These are phyloP conservation scores for Termitomyces sp. DNA, from an alignment of 768 basidiomycete species.

Conservation along the genomic window DNA sequence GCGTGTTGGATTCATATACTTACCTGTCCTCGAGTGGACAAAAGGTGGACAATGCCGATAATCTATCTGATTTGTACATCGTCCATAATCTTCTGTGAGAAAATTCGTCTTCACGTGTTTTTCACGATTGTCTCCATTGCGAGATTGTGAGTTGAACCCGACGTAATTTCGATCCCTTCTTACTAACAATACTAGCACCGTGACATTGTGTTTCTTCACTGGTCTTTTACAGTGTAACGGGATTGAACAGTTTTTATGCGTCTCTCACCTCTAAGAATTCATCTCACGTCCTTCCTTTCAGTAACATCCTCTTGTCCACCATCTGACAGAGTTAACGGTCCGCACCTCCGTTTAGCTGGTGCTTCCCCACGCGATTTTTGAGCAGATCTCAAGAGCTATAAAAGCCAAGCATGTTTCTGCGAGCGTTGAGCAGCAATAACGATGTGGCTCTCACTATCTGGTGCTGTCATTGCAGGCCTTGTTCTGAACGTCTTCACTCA, in stretches of 20 bases:
- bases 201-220: not conserved
- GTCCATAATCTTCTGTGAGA: not conserved
- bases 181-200: not conserved
- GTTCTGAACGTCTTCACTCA: conserved; percentile 7
- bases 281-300: not conserved
- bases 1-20: no score
- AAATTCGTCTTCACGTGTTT: not conserved
- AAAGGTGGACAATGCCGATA: no score
- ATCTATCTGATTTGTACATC: not conserved
- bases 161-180: no score
- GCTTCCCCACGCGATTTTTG: not conserved
- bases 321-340: not conserved
- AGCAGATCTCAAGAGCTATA: not conserved
- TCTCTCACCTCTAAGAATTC: not conserved
- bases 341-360: not conserved
- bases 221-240: not conserved
- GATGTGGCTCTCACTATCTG: conserved; percentile 11
- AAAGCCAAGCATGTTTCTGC: not conserved
- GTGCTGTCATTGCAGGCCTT: conserved; percentile 7
- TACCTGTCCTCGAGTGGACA: no score
- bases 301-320: not conserved
- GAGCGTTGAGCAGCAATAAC: not conserved
- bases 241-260: not conserved
- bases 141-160: not conserved
- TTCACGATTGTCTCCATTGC: not conserved